These are phyloP conservation scores for Nakazawaea ishiwadae DNA, from an alignment of 805 yeast species.

Conservation along the genomic window DNA sequence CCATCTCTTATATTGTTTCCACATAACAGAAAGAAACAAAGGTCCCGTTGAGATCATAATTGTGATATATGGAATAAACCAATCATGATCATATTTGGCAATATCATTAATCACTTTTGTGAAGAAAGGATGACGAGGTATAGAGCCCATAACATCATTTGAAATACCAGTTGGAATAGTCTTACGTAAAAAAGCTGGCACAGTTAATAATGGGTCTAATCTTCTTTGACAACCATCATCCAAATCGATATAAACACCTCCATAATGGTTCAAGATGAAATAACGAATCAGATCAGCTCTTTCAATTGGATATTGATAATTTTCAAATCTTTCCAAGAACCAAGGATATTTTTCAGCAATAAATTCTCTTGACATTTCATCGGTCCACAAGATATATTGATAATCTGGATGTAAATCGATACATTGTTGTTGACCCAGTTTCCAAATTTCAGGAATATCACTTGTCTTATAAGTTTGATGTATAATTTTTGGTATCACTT, in stretches of 20 bases:
- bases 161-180: conserved; percentile 90
- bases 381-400: conserved; percentile 88
- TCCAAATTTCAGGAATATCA: conserved; percentile 79
- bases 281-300: conserved; percentile 90
- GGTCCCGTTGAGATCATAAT: conserved; percentile 96
- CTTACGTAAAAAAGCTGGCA: conserved; percentile 82
- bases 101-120: conserved; percentile 62
- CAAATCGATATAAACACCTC: conserved; percentile 86
- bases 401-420: conserved; percentile 81
- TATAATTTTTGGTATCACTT: conserved; percentile 79
- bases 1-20: conserved; percentile 86
- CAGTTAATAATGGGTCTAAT: conserved; percentile 75
- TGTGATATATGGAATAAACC: conserved; percentile 84
- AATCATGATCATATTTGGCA: conserved; percentile 60
- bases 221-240: conserved; percentile 83
- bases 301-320: conserved; percentile 75
- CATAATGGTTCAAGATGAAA: conserved; percentile 76
- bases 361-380: conserved; percentile 72
- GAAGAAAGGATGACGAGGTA: conserved; percentile 85
- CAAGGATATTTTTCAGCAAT: conserved; percentile 78
- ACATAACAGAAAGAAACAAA: conserved; percentile 73
- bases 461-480: conserved; percentile 88
- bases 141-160: conserved; percentile 89
- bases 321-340: conserved; percentile 77
- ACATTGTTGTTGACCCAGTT: conserved; percentile 70